Conservation (phyloP, 768 basidiomycete species). For the Mrakia blollopis region DNA sequence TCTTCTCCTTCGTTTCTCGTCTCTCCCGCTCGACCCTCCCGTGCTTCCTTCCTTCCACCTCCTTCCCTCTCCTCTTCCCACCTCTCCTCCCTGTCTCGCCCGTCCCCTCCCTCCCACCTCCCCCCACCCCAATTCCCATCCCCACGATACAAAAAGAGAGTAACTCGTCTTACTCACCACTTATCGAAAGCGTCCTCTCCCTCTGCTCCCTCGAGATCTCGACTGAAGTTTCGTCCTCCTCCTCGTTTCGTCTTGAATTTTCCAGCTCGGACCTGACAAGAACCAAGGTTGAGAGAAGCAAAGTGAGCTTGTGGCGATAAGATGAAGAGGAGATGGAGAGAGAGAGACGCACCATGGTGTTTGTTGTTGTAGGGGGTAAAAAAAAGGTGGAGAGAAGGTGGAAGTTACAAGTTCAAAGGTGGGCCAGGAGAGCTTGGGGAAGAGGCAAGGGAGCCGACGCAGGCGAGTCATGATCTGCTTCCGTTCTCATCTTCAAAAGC, state of each 20-base stretch:
- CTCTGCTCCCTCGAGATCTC: slow-evolving; percentile 30
- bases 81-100: background rate
- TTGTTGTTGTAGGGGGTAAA: too few relatives aligned
- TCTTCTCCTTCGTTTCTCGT: too few relatives aligned
- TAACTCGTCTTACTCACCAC: slow-evolving; percentile 15
- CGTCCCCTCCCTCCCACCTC: background rate
- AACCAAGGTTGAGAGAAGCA: background rate
- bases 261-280: slow-evolving; percentile 26
- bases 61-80: background rate
- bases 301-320: background rate
- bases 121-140: background rate
- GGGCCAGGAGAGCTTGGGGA: too few relatives aligned
- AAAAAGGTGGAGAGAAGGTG: too few relatives aligned
- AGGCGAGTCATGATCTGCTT: too few relatives aligned
- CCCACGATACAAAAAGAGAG: background rate
- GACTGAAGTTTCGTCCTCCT: slow-evolving; percentile 31
- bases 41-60: too few relatives aligned
- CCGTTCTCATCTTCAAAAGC: too few relatives aligned
- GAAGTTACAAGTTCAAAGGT: too few relatives aligned
- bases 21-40: too few relatives aligned
- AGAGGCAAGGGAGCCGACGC: too few relatives aligned
- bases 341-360: too few relatives aligned
- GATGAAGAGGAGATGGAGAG: background rate
- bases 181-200: slow-evolving; percentile 34
- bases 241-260: slow-evolving; percentile 35